A percentile compares a stretch with the other conserved stretches of the same genome.
Evolutionary conservation across 2,329 filamentous ascomycete species (phyloP).

Genomic region (Exophiala spinifera): DNA sequence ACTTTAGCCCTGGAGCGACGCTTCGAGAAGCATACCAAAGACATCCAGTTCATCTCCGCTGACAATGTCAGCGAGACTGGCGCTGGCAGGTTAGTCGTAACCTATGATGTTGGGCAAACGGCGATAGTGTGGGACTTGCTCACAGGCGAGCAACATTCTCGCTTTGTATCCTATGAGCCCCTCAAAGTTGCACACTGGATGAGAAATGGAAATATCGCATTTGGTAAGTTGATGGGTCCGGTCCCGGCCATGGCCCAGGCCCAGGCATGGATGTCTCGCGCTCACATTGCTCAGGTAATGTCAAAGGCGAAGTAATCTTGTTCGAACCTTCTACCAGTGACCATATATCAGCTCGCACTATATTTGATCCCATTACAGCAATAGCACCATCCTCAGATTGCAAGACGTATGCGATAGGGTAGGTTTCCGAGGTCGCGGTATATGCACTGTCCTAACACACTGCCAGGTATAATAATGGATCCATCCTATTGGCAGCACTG

Average conservation of each 20-base stretch:
- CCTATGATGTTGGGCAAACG: constrained; percentile 85
- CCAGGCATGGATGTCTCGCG: constrained; percentile 2
- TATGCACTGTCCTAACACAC: constrained; percentile 17
- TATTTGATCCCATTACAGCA: constrained; percentile 93
- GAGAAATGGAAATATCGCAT: constrained; percentile 93
- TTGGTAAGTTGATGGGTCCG: constrained; percentile 62
- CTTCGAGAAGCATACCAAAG: constrained; percentile 78
- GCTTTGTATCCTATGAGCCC: constrained; percentile 89
- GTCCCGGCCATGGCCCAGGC: too few species aligned
- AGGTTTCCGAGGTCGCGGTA: neutral
- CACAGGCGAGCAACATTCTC: constrained; percentile 82
- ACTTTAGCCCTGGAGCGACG: constrained; percentile 82
- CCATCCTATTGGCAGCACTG: constrained; percentile 81
- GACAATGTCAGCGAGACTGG: constrained; percentile 89
- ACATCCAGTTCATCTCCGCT: constrained; percentile 78
- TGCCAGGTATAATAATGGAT: constrained; percentile 85
- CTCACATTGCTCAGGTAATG: constrained; percentile 64
- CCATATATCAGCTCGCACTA: constrained; percentile 84
- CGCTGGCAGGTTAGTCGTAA: constrained; percentile 80
- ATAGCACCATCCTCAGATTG: constrained; percentile 86
- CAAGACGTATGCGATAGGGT: constrained; percentile 95
- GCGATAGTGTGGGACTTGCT: constrained; percentile 96
- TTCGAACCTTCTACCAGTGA: constrained; percentile 93
- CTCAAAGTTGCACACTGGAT: constrained; percentile 88
- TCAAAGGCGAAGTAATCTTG: constrained; percentile 86